A percentile compares a stretch with the other conserved stretches of the same genome.
Evolutionary conservation across 192 early-diverging fungal species (phyloP).

Genomic region (Backusella liffmaniae): DNA sequence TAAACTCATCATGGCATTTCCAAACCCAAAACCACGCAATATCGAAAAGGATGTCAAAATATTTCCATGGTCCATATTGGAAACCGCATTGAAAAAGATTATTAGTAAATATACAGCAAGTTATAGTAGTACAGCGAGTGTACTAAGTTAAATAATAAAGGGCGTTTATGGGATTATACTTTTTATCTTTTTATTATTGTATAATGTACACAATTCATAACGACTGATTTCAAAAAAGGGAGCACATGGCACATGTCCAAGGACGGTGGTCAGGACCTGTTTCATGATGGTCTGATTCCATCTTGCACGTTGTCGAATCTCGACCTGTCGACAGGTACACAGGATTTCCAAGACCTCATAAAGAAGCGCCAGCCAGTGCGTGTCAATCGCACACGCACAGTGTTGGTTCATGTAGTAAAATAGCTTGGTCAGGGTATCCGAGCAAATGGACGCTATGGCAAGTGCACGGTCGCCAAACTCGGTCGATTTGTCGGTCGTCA

Average conservation of each 20-base stretch:
- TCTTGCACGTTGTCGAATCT: neutral
- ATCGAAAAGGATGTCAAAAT: slow-evolving; percentile 88
- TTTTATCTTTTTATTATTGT: neutral
- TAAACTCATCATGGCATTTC: slow-evolving; percentile 76
- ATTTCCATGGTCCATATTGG: slow-evolving; percentile 70
- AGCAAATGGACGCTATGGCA: neutral
- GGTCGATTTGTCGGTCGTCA: neutral
- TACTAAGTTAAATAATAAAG: slow-evolving; percentile 1
- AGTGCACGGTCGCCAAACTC: neutral
- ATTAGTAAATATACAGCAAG: slow-evolving; percentile 68
- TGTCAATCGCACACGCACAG: neutral
- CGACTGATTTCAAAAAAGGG: neutral
- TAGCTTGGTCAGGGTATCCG: neutral
- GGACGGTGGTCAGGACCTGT: neutral
- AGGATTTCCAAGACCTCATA: neutral
- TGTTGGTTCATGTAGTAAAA: neutral
- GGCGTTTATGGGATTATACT: no score
- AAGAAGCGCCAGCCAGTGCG: neutral
- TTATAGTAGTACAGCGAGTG: slow-evolving; percentile 45
- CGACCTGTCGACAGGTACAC: neutral
- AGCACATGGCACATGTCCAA: neutral
- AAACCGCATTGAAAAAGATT: slow-evolving; percentile 71
- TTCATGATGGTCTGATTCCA: neutral
- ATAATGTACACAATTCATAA: neutral
- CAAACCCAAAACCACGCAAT: slow-evolving; percentile 78